These are phyloP conservation scores for Solanum pimpinellifolium DNA, from an alignment of 257 asterid species.

Conservation along the genomic window DNA sequence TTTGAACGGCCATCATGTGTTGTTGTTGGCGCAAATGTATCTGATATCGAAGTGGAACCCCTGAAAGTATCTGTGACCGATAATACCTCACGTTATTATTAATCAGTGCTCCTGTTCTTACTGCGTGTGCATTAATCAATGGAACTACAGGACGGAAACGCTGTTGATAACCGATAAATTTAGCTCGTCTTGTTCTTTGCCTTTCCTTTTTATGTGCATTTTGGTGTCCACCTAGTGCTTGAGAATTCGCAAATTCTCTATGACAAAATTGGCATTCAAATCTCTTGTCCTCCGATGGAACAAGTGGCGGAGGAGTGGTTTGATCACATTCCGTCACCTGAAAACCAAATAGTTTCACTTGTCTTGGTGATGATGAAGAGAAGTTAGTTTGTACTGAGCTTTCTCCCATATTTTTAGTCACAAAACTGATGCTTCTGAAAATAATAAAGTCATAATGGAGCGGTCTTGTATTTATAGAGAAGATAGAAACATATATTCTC, in stretches of 20 bases:
- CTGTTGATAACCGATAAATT: not conserved
- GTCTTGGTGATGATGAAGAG: conserved; percentile 11
- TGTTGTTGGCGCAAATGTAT: conserved; percentile 11
- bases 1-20: not conserved
- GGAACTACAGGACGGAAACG: conserved; percentile 22
- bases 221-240: conserved; percentile 78
- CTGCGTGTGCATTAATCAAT: conserved; percentile 30
- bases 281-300: conserved; percentile 18
- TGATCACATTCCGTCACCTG: conserved; percentile 8
- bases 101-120: conserved; percentile 11
- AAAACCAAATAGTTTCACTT: conserved; percentile 51
- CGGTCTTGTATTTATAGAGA: not conserved
- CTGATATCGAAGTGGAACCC: conserved; percentile 38
- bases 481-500: not conserved
- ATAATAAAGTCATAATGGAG: not conserved
- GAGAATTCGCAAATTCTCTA: conserved; percentile 50
- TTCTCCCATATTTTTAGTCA: conserved; percentile 31
- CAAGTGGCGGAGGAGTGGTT: not conserved
- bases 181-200: conserved; percentile 41
- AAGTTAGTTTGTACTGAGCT: conserved; percentile 14
- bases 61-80: conserved; percentile 37
- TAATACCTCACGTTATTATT: not conserved
- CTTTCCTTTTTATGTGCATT: conserved; percentile 88
- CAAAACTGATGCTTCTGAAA: not conserved
- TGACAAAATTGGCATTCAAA: conserved; percentile 63